Evolutionary conservation across 192 early-diverging fungal genomes (phyloP).

Genomic region (Podila clonocystis): DNA sequence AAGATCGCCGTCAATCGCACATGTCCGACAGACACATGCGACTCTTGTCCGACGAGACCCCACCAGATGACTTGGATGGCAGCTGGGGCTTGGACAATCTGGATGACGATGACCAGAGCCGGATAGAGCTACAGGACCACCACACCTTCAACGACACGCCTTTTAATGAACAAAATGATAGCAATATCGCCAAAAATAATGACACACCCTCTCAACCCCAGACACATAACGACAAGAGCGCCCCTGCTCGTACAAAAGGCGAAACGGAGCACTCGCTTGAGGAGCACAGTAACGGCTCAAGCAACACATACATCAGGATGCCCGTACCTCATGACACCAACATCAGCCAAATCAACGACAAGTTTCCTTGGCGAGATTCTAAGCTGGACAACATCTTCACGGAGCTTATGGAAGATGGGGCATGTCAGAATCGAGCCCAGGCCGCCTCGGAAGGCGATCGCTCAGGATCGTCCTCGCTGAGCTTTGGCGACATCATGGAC

Average conservation of each 20-base stretch:
- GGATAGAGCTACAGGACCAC: constrained; percentile 6
- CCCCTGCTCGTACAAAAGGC: no score
- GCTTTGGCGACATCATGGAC: constrained; percentile 33
- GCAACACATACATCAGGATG: background rate
- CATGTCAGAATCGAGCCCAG: background rate
- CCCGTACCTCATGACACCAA: constrained; percentile 13
- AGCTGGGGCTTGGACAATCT: constrained; percentile 35
- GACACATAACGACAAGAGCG: background rate
- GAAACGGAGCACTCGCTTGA: background rate
- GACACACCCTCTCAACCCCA: background rate
- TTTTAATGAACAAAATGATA: constrained; percentile 36
- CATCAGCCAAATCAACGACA: constrained; percentile 34
- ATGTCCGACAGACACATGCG: constrained; percentile 39
- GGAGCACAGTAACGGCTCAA: background rate
- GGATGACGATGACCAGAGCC: constrained; percentile 19
- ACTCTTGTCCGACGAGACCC: constrained; percentile 40
- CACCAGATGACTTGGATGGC: constrained; percentile 41
- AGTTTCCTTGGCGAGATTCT: constrained; percentile 36
- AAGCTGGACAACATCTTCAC: constrained; percentile 34
- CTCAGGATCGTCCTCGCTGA: constrained; percentile 12
- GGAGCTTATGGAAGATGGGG: constrained; percentile 15
- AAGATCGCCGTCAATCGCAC: constrained; percentile 21
- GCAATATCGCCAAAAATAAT: constrained; percentile 30
- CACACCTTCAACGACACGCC: background rate
- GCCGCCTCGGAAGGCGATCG: background rate